Conservation (phyloP, 2,329 filamentous ascomycete genomes). For the Metarhizium guizhouense region DNA sequence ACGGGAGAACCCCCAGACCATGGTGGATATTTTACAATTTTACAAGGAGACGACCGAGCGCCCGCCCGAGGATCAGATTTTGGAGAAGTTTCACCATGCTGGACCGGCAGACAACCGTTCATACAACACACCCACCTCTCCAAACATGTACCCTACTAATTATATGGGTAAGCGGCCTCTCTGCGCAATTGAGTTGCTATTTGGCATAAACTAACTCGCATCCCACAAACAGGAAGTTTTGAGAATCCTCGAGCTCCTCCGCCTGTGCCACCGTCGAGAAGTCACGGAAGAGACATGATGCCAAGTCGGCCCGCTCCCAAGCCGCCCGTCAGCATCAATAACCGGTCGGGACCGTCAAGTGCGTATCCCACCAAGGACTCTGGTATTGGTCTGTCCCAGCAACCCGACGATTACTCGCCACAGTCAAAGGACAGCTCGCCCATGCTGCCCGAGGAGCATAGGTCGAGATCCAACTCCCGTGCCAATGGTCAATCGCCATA, state of each 20-base stretch:
- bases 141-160: slow-evolving; percentile 44
- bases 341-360: slow-evolving; percentile 44
- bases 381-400: slow-evolving; percentile 51
- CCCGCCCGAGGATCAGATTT: slow-evolving; percentile 74
- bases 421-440: slow-evolving; percentile 46
- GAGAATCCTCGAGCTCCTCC: slow-evolving; percentile 93
- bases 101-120: slow-evolving; percentile 47
- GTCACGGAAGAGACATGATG: slow-evolving; percentile 46
- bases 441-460: slow-evolving; percentile 58
- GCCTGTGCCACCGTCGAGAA: slow-evolving; percentile 60
- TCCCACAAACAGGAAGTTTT: slow-evolving; percentile 59
- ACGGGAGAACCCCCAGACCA: slow-evolving; percentile 89
- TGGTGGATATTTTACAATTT: slow-evolving; percentile 91
- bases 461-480: slow-evolving; percentile 60
- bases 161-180: slow-evolving; percentile 58
- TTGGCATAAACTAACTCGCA: not conserved
- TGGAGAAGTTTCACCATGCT: slow-evolving; percentile 94
- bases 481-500: slow-evolving; percentile 45
- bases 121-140: slow-evolving; percentile 33
- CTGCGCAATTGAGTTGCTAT: slow-evolving; percentile 19
- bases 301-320: slow-evolving; percentile 80
- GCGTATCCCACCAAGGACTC: slow-evolving; percentile 50
- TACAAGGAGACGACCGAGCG: slow-evolving; percentile 89
- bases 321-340: slow-evolving; percentile 60
- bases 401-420: slow-evolving; percentile 44